Evolutionary conservation across 306 rosid species (phyloP), one percentile per base, ranked within the genome.

Genomic region (Vigna nakashimae): DNA sequence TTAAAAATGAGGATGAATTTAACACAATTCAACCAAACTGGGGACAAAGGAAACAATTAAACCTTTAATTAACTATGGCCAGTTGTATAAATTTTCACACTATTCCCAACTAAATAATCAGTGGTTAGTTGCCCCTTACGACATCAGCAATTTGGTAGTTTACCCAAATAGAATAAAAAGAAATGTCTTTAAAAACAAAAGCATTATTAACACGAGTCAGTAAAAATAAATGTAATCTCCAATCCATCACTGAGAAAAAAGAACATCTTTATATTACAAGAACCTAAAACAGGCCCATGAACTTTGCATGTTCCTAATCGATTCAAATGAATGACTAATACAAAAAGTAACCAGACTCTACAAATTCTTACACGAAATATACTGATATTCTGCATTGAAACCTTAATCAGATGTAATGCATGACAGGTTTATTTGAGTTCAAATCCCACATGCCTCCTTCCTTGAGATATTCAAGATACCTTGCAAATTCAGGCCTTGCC

Each of bases 391-490:
- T n/a, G 28, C 15, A 57, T 24, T 24, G 66, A 68, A 81, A 40
- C 16, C 42, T 10, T 1, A 75, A 81, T n/a, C 46, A 74, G 9
- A 49, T 5, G 75, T 88, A 88, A 80, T 86, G 45, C 36, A 90
- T 90, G 11, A 90, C 87, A 65, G 95, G 95, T 65, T 77, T 84
- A 79, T 85, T 88, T 51, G 91, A 77, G 15, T 74, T 86, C 62
- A 65, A 67, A 80, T 88, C 91, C 92, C 92, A 90, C 69, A 85
- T 48, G 75, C 95, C 95, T 71, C 90, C 95, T 73, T 90, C 95
- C 76, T 85, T 90, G 38, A 90, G 73, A 79, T 88, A 88, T 83
- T 90, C 88, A 51, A 88, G 51, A 76, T 88, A 90, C 83, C 92
- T 90, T 0, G 88, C 69, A 72, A 88, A 86, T 72, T 90, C 95